A percentile compares a stretch with the other conserved stretches of the same genome.
Evolutionary conservation across 306 rosid species (phyloP).

Genomic region (Dalbergia cultrata): DNA sequence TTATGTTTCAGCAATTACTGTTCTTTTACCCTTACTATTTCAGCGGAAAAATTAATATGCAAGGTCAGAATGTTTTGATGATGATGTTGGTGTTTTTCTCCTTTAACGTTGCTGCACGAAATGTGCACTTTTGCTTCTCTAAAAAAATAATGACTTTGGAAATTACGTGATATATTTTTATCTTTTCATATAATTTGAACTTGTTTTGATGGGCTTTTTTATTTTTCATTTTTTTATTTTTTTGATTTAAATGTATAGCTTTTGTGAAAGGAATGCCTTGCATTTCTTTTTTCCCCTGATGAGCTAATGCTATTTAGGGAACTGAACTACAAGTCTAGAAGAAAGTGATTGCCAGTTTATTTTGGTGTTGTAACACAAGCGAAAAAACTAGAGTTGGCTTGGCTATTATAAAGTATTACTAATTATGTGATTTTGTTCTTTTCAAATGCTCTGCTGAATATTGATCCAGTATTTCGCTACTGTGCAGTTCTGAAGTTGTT

Average conservation of each 20-base stretch:
- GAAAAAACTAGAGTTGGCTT: neutral
- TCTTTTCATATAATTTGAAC: constrained; percentile 8
- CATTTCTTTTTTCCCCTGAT: neutral
- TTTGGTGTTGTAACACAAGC: neutral
- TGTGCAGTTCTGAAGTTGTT: constrained; percentile 56
- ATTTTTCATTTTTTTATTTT: no score
- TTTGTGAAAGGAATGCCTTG: neutral
- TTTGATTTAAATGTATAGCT: neutral
- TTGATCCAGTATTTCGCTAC: constrained; percentile 25
- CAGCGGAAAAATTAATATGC: neutral
- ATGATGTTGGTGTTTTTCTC: constrained; percentile 36
- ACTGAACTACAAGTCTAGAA: neutral
- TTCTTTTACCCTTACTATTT: constrained; percentile 46
- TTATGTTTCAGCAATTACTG: constrained; percentile 40
- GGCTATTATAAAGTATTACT: neutral
- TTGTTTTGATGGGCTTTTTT: neutral
- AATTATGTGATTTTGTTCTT: constrained; percentile 6
- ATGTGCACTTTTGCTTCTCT: neutral
- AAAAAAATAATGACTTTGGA: constrained; percentile 2
- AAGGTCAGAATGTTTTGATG: constrained; percentile 26
- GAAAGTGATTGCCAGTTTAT: neutral
- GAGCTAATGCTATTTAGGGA: constrained; percentile 19
- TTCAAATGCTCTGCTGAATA: constrained; percentile 28
- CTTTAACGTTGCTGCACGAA: neutral
- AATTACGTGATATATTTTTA: neutral